These are phyloP conservation scores for Penicillium roqueforti DNA, from an alignment of 495 filamentous ascomycete genomes.

Conservation along the genomic window DNA sequence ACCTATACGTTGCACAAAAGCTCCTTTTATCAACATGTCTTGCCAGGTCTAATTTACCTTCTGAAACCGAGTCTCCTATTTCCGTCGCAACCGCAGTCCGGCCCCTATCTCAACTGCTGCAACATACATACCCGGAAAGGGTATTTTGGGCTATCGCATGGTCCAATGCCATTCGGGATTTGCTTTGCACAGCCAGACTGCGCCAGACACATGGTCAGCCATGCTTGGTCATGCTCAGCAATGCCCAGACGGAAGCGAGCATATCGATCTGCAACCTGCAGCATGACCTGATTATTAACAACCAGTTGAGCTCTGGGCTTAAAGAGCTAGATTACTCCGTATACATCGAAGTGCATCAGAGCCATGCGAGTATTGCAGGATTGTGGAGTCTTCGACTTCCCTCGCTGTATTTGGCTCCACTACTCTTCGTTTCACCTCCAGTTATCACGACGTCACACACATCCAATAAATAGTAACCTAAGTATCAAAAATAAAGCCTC, in stretches of 20 bases:
- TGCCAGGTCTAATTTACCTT: conserved; percentile 2
- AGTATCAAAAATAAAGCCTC: neutral
- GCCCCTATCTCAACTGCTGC: conserved; percentile 12
- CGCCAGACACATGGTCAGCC: neutral
- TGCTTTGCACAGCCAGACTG: neutral
- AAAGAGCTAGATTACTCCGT: neutral
- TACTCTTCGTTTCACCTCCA: neutral
- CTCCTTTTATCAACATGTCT: neutral
- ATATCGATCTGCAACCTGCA: conserved; percentile 16
- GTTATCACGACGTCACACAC: neutral
- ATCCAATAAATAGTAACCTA: neutral
- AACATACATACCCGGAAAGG: neutral
- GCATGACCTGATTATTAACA: conserved; percentile 12
- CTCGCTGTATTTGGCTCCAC: neutral
- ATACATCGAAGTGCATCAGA: neutral
- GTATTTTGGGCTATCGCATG: conserved; percentile 6
- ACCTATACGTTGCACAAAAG: conserved; percentile 1
- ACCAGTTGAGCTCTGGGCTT: neutral
- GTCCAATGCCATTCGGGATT: neutral
- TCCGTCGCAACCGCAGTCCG: conserved; percentile 5
- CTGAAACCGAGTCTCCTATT: conserved; percentile 7
- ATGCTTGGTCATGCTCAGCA: neutral
- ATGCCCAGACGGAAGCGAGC: neutral
- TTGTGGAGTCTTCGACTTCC: neutral
- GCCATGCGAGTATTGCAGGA: conserved; percentile 4